Evolutionary conservation across 1,284 basidiomycete genomes (phyloP), one percentile per base, ranked within the genome.

Genomic region (Cutaneotrichosporon sp.): DNA sequence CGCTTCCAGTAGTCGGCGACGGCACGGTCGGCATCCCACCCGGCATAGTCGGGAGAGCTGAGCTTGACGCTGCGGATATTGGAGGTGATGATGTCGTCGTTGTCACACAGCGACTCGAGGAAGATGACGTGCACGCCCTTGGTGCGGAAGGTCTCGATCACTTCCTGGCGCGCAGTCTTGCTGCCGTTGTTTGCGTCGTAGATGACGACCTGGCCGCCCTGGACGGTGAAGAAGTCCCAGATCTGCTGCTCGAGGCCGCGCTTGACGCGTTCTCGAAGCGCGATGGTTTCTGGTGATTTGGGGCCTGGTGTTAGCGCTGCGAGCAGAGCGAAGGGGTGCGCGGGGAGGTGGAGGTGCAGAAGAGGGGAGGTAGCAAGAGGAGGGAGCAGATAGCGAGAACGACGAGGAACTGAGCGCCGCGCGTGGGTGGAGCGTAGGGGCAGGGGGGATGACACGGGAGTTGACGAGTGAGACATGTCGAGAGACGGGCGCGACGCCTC

Each of bases 131-230:
- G 95, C 54, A 95, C 87, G 16, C 90, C 89, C 53, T 81, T 83
- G 69, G 87, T 85, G 77, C 89, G 87, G 72, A 97, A 98, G 80
- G 87, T 92, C 78, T 94, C 87, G 3, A 89, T 87, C 42, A 97
- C 80, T 16, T 82, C 82, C 65, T 88, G 86, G 55, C 97, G 83
- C 38, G 85, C 84, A 47, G 83, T 84, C 51, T 84, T 83, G 11
- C 87, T 88, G 1, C 93, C 92, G 72, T 99, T 98, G 77, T 99
- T 99, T n/a, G 97, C 97, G 76, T 99, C 97, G 81, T 98, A 99
- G 64, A 99, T 95, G 34, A 95, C 92, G 18, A 99, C 95, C 77
- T 99, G 95, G 0, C 95, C 95, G 4, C 83, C 81, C 54, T 83
- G 80, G 1, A 82, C 82, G 66, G 87, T 84, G 81, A 97, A 99